These are phyloP conservation scores for Stentor roeselii DNA, from an alignment of 73 alveolate species.

Conservation along the genomic window DNA sequence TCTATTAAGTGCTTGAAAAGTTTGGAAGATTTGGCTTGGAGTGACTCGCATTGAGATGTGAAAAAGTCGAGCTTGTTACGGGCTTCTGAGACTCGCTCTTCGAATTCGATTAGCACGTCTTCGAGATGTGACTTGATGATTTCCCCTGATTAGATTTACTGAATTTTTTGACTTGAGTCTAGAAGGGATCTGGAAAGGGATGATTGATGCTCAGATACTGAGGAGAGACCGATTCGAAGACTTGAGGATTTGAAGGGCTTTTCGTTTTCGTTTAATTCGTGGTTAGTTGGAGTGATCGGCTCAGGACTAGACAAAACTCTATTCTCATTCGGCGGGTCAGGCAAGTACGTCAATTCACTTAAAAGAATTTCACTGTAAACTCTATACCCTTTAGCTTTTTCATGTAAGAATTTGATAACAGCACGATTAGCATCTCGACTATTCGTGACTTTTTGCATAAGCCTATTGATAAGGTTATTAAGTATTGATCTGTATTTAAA, in stretches of 20 bases:
- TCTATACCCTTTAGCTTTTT: background rate
- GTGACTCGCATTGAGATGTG: background rate
- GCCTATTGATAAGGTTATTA: background rate
- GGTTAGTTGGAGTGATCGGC: no score
- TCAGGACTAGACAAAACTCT: no score
- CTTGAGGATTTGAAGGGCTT: background rate
- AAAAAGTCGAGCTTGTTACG: no score
- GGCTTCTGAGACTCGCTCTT: background rate
- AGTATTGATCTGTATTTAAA: background rate
- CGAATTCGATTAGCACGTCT: conserved; percentile 2
- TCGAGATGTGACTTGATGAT: background rate
- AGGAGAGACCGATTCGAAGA: background rate
- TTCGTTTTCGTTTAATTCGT: no score
- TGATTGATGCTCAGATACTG: background rate
- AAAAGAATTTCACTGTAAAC: background rate
- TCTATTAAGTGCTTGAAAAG: background rate
- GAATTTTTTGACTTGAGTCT: background rate
- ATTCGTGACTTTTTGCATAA: background rate
- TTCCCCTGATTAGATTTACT: background rate
- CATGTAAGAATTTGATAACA: background rate
- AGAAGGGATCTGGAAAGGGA: background rate
- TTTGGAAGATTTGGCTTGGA: background rate
- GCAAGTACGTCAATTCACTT: background rate
- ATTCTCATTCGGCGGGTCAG: no score
- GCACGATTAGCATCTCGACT: background rate